Percentiles rank a stretch among this genome's conserved stretches.
Conservation (phyloP, 2,329 filamentous ascomycete genomes). For the Calonectria ilicicola region DNA sequence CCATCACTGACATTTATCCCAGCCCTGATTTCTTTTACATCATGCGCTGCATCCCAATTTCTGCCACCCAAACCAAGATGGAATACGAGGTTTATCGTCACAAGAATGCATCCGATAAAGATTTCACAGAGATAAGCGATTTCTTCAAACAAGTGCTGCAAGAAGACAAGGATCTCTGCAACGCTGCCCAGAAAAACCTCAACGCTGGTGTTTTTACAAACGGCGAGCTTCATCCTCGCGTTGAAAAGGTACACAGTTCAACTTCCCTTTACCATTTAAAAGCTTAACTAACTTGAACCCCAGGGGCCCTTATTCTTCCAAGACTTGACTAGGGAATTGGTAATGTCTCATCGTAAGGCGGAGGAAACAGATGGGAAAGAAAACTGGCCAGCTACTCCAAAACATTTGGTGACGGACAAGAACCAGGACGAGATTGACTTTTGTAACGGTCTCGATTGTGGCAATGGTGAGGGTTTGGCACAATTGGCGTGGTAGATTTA, state of each 20-base stretch:
- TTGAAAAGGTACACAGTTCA: slow-evolving; percentile 54
- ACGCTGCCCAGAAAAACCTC: slow-evolving; percentile 69
- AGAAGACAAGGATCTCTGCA: slow-evolving; percentile 73
- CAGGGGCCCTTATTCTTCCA: slow-evolving; percentile 68
- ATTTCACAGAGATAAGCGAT: slow-evolving; percentile 58
- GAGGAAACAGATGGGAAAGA: slow-evolving; percentile 58
- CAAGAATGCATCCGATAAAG: slow-evolving; percentile 57
- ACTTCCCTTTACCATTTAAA: not conserved
- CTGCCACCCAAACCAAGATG: slow-evolving; percentile 20
- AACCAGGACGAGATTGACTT: slow-evolving; percentile 25
- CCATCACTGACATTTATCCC: not conserved
- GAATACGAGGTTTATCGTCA: slow-evolving; percentile 62
- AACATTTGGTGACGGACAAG: slow-evolving; percentile 34
- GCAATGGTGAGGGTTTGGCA: not conserved
- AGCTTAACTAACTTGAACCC: not conserved
- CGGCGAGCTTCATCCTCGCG: slow-evolving; percentile 70
- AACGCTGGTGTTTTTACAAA: slow-evolving; percentile 71
- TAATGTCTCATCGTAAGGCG: slow-evolving; percentile 58
- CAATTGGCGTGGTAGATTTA: slow-evolving; percentile 20
- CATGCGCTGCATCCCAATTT: slow-evolving; percentile 68
- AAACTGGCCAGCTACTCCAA: slow-evolving; percentile 62
- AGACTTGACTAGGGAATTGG: slow-evolving; percentile 57
- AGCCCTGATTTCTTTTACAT: slow-evolving; percentile 65
- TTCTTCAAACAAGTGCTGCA: slow-evolving; percentile 69
- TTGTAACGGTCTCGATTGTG: slow-evolving; percentile 19